Evolutionary conservation across 148 eudicot genomes (phyloP), one percentile per base, ranked within the genome.

Genomic region (Euryodendron excelsum): DNA sequence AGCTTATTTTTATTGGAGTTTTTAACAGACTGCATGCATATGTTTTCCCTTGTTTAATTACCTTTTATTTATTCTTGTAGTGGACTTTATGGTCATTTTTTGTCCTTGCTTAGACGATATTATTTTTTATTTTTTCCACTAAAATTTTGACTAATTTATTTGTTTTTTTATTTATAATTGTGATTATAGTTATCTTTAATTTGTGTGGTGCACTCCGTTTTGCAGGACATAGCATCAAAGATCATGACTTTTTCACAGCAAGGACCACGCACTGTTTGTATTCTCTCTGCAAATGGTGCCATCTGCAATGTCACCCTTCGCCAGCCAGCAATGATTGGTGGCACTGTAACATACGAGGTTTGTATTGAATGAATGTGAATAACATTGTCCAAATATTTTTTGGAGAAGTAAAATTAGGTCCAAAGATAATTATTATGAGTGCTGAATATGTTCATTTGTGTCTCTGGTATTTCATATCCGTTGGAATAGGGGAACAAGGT

Each of bases 201-300:
- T 78, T 41, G 60, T 23, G 6, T 4, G 2, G 31, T 36, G 62
- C 23, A 53, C 34, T 74, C 27, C 65, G 28, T 34, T 81, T 77
- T 74, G 25, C 84, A 93, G 97, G 97, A 92, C 61, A 84, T 92
- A 71, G 88, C 92, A 76, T 78, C 90, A 72, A 91, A 91, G 84
- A 84, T 93, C 36, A 69, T 84, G 88, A 88, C 88, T 20, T 93
- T 91, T 61, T 91, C 92, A 34, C 90, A 87, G 81, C 91, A 91
- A 82, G 97, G 94, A 80, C 91, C 93, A 23, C 86, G 93, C 1
- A 89, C 94, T 10, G 82, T 91, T 75, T 93, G 93, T 62, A 82
- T 93, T 48, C 88, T 93, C 60, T 89, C 93, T 69, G 97, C 97
- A 73, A 89, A 88, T 90, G 97, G 97, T 65, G 83, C 93, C 45